phyloP scores from a whole-genome alignment of 495 filamentous ascomycete genomes.

The Talaromyces stipitatus region DNA sequence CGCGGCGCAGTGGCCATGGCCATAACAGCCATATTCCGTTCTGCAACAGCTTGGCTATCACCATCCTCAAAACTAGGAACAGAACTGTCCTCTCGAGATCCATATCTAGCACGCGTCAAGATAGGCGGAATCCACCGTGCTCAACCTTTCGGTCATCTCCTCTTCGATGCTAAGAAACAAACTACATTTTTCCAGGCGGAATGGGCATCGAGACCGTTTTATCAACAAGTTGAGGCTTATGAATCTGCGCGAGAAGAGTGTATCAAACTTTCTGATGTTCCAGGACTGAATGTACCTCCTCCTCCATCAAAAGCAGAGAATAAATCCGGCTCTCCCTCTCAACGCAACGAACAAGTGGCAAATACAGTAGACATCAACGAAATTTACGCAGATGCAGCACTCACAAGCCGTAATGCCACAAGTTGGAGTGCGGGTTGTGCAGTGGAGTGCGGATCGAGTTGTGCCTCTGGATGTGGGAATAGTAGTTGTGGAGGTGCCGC shows the following conservation, averaged over 20 bases:
- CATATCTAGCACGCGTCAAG: slow-evolving; percentile 19
- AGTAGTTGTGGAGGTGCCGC: not conserved
- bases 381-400: not conserved
- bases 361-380: too few relatives aligned
- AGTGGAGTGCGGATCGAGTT: not conserved
- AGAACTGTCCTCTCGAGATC: not conserved
- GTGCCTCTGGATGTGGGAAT: not conserved
- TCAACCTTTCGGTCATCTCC: slow-evolving; percentile 17
- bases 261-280: not conserved
- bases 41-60: slow-evolving; percentile 16
- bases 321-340: too few relatives aligned
- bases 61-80: not conserved
- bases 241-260: not conserved
- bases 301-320: too few relatives aligned
- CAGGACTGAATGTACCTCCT: too few relatives aligned
- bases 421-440: not conserved
- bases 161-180: not conserved
- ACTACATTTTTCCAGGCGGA: not conserved
- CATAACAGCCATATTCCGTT: slow-evolving; percentile 12
- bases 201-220: not conserved
- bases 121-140: slow-evolving; percentile 36
- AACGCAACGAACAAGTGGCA: too few relatives aligned
- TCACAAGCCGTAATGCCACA: not conserved
- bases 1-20: slow-evolving; percentile 27
- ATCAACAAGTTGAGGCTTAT: not conserved